These are phyloP conservation scores for Dianthus caryophyllus DNA, from an alignment of 148 eudicot species.

Conservation along the genomic window DNA sequence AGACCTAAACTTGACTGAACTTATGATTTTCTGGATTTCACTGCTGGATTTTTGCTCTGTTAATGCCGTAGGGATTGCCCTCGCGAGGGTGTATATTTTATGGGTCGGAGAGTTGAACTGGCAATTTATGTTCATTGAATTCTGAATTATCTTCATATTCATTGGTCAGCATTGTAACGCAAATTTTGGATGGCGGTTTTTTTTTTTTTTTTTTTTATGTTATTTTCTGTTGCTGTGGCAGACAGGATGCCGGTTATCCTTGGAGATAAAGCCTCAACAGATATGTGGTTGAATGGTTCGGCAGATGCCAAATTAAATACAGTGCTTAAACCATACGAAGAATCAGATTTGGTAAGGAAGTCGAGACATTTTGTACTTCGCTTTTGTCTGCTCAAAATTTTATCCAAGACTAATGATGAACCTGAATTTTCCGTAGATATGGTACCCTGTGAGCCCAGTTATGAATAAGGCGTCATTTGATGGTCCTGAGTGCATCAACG, in stretches of 20 bases:
- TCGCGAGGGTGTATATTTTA: background rate
- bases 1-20: background rate
- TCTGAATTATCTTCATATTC: background rate
- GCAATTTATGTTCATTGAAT: background rate
- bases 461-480: conserved; percentile 85
- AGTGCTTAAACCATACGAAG: conserved; percentile 72
- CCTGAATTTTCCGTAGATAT: conserved; percentile 40
- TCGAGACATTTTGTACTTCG: background rate
- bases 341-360: conserved; percentile 61
- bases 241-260: conserved; percentile 71
- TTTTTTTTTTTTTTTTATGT: conserved; percentile 4
- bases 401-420: conserved; percentile 3
- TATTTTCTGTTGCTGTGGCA: conserved; percentile 22
- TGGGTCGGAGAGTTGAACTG: background rate
- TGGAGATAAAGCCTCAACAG: conserved; percentile 49
- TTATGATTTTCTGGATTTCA: conserved; percentile 2
- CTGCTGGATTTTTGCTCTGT: background rate
- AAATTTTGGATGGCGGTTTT: background rate
- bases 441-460: conserved; percentile 86
- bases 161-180: background rate
- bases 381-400: background rate
- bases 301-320: conserved; percentile 49
- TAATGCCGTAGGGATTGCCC: background rate
- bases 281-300: conserved; percentile 65
- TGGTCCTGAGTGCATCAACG: conserved; percentile 91